Base-by-base conservation (phyloP, 2,329 filamentous ascomycete species). In the Ceratocystis diversiconidia region DNA sequence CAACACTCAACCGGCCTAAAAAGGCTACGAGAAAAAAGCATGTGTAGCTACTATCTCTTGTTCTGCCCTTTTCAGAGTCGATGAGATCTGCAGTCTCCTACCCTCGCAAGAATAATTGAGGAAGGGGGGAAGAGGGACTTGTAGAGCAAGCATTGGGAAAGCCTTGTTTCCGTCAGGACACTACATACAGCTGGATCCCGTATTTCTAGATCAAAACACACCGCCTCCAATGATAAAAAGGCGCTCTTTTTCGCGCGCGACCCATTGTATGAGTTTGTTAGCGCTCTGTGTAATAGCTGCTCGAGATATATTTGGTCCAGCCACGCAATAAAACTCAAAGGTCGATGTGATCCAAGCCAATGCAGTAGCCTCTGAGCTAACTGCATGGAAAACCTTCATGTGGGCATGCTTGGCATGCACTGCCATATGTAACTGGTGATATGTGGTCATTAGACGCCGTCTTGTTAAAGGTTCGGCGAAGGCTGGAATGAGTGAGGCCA, bases 181-280 rank as follows among this genome's bases (percentile, higher is more conserved):
- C 55, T 36, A 59, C 55, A 59, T 59, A 32, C 25, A 36, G 30
- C 28, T 17, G 15, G 55, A 28, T 59, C 55, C 55, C 55, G 55
- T 59, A 30, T 15, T 12, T 25, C 41, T 30, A 15, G 32, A 59
- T 57, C 65, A 86, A 71, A 87, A 88, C 70, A 97, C 92, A 55
- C 92, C 94, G n/a, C 94, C 95, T 0, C 94, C 94, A 72, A 99
- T 94, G 67, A 99, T 96, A 73, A 99, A 99, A 5, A 97, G 78
- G 66, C 94, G 81, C 75, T 97, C 92, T 75, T 97, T 92, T 75
- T 99, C 94, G 69, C 86, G 82, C 72, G 89, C 87, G 1, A 92
- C 87, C 92, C 92, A 99, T 72, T 94, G 89, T 5, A 95, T 86
- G 62, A 99, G 85, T 75, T 88, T 87, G 73, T 94, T 95, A 43